Evolutionary conservation across 2,329 filamentous ascomycete species (phyloP).

Genomic region (Calonectria hawksworthii): DNA sequence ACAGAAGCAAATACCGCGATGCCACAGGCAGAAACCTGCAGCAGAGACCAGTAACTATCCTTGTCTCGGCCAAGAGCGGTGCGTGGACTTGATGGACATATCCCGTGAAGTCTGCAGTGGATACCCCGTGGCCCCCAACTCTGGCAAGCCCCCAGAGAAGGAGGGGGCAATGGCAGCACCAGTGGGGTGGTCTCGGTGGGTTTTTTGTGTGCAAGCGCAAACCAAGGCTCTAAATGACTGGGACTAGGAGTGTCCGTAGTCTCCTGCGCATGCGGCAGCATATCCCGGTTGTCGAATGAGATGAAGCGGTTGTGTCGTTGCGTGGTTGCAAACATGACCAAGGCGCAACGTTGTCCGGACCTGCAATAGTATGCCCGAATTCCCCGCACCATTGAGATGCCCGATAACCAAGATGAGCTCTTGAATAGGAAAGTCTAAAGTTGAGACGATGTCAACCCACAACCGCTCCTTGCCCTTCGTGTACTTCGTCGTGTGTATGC

Average conservation of each 20-base stretch:
- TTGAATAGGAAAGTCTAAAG: not conserved
- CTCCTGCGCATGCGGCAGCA: not conserved
- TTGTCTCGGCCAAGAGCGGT: slow-evolving; percentile 27
- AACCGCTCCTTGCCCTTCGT: not conserved
- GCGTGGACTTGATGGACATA: slow-evolving; percentile 32
- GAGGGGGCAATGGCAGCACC: not conserved
- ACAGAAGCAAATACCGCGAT: slow-evolving; percentile 30
- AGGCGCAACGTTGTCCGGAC: slow-evolving; percentile 6
- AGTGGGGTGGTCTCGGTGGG: slow-evolving; percentile 22
- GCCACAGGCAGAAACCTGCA: slow-evolving; percentile 42
- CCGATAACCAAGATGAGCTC: not conserved
- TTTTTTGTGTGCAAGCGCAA: not conserved
- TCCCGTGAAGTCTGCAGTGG: slow-evolving; percentile 35
- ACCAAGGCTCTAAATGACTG: not conserved
- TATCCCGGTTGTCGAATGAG: slow-evolving; percentile 6
- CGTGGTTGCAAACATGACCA: not conserved
- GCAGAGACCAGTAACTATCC: slow-evolving; percentile 29
- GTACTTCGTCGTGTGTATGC: not conserved
- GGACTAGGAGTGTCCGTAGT: not conserved
- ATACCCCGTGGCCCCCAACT: slow-evolving; percentile 35
- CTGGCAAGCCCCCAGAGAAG: slow-evolving; percentile 17
- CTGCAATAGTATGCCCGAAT: not conserved
- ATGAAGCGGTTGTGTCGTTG: not conserved
- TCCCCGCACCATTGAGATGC: not conserved
- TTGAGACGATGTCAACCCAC: not conserved